Conservation (phyloP, 768 basidiomycete genomes). For the Boletus speciosus region DNA sequence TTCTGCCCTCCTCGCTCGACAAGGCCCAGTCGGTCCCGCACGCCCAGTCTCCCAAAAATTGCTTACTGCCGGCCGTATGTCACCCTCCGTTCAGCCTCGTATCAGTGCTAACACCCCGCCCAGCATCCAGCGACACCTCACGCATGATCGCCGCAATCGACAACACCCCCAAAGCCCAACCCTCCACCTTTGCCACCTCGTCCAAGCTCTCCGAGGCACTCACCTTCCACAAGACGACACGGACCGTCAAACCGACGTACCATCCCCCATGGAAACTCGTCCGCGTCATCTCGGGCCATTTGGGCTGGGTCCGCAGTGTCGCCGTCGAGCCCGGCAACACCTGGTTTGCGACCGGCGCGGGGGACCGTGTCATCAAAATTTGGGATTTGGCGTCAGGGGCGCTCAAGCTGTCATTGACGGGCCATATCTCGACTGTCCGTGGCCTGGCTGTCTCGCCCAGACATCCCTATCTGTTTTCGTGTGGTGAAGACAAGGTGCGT, state of each 20-base stretch:
- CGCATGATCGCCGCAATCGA: constrained; percentile 73
- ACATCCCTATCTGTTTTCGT: constrained; percentile 97
- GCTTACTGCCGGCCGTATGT: constrained; percentile 70
- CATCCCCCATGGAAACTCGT: constrained; percentile 96
- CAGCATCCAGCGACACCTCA: constrained; percentile 46
- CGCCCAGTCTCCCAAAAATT: constrained; percentile 58
- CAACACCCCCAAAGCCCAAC: constrained; percentile 61
- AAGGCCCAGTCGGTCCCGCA: constrained; percentile 76
- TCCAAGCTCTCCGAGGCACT: constrained; percentile 83
- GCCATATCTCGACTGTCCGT: constrained; percentile 95
- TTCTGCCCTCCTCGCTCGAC: constrained; percentile 72
- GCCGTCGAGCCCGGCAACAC: constrained; percentile 97
- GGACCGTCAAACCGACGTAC: constrained; percentile 92
- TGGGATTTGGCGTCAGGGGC: constrained; percentile 99
- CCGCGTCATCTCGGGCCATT: constrained; percentile 94
- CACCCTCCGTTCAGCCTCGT: neutral
- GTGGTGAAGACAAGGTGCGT: constrained; percentile 93
- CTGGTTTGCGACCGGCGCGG: constrained; percentile 98
- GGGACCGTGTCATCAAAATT: constrained; percentile 97
- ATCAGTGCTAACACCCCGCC: constrained; percentile 13
- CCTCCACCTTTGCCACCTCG: constrained; percentile 66
- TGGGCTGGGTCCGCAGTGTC: constrained; percentile 96
- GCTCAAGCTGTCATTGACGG: constrained; percentile 92
- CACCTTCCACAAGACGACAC: constrained; percentile 86
- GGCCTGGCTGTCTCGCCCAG: constrained; percentile 89